These are phyloP conservation scores for Anastatica hierochuntica DNA, from an alignment of 345 rosid species.

Conservation along the genomic window DNA sequence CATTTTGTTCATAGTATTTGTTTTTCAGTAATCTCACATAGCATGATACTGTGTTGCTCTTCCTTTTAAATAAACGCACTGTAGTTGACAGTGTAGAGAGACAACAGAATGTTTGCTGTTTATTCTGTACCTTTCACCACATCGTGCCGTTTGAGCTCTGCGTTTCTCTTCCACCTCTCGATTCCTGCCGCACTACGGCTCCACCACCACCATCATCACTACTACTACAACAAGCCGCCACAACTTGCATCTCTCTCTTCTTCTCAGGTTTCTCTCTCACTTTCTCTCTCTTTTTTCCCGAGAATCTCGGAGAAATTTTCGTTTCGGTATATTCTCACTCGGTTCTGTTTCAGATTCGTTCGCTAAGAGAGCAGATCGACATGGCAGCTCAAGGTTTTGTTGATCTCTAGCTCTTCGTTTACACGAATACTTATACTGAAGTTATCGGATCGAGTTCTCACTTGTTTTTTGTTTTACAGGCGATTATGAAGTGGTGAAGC, in stretches of 20 bases:
- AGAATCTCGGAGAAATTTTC: constrained; percentile 2
- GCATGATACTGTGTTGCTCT: too few species aligned
- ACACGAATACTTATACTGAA: too few species aligned
- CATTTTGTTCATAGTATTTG: not conserved
- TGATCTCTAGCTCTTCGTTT: too few species aligned
- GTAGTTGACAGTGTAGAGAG: too few species aligned
- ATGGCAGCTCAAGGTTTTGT: constrained; percentile 24
- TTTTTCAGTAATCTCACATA: too few species aligned
- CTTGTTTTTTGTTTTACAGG: constrained; percentile 15
- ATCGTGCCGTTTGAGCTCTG: constrained; percentile 24
- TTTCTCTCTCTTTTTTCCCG: not conserved
- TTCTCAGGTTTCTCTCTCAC: constrained; percentile 9
- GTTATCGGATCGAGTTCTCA: constrained; percentile 12
- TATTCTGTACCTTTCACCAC: constrained; percentile 11
- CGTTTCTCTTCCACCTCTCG: constrained; percentile 16
- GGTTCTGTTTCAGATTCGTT: constrained; percentile 21
- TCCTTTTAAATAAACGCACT: too few species aligned
- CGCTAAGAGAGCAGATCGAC: constrained; percentile 20
- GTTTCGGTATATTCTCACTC: not conserved
- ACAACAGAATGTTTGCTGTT: constrained; percentile 21
- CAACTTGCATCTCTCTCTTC: constrained; percentile 15
- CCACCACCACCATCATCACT: constrained; percentile 26
- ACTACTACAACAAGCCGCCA: constrained; percentile 8
- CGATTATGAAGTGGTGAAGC: constrained; percentile 25
- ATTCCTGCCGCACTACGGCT: constrained; percentile 12